These are phyloP conservation scores for Debaryomycetaceae sp. DNA, from an alignment of 1,139 yeast species.

Conservation along the genomic window DNA sequence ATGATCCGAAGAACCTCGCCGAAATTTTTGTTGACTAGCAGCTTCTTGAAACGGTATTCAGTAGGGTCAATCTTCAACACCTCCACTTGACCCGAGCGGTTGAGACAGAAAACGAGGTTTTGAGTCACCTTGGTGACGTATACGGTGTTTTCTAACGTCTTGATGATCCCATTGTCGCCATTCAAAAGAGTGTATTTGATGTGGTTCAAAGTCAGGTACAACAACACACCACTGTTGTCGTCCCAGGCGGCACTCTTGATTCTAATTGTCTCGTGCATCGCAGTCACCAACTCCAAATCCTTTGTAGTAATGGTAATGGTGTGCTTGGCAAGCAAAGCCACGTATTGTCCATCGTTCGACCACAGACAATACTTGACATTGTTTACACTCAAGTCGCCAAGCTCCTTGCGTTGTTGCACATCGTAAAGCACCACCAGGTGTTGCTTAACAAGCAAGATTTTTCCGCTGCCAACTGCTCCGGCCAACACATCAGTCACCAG, in stretches of 20 bases:
- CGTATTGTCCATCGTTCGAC: constrained; percentile 84
- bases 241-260: constrained; percentile 99
- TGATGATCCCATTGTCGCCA: constrained; percentile 93
- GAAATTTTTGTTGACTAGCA: constrained; percentile 84
- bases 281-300: constrained; percentile 71
- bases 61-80: constrained; percentile 84
- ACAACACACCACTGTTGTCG: constrained; percentile 73
- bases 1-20: constrained; percentile 89
- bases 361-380: constrained; percentile 85
- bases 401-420: constrained; percentile 83
- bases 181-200: constrained; percentile 88
- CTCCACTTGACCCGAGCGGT: constrained; percentile 82
- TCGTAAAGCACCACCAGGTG: constrained; percentile 78
- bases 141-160: constrained; percentile 86
- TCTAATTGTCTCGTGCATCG: constrained; percentile 94
- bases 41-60: constrained; percentile 93
- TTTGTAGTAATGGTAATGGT: constrained; percentile 84
- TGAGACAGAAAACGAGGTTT: constrained; percentile 71
- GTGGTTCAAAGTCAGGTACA: constrained; percentile 93
- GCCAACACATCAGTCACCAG: constrained; percentile 67
- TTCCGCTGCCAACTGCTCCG: constrained; percentile 67
- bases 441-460: constrained; percentile 69
- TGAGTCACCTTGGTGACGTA: constrained; percentile 75
- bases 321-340: constrained; percentile 90
- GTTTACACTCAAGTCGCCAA: constrained; percentile 67